Evolutionary conservation across 352 stramenopile genomes (phyloP).

Genomic region (Pythium vanterpoolii): DNA sequence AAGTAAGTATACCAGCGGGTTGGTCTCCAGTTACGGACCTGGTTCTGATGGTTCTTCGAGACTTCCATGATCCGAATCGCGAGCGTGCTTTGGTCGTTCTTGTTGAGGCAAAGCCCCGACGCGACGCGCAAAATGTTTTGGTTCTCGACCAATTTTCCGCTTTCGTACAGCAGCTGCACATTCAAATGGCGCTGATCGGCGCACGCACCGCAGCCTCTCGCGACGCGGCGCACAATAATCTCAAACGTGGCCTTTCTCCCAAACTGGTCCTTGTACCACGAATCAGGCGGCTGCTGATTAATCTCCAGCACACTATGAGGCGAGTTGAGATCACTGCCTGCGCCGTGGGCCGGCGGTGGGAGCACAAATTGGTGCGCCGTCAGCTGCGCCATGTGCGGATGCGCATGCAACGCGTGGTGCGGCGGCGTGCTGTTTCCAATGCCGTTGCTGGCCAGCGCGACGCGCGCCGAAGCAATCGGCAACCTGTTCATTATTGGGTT

Average conservation of each 20-base stretch:
- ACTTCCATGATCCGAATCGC: constrained; percentile 74
- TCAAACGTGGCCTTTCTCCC: constrained; percentile 74
- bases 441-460: not conserved
- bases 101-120: constrained; percentile 59
- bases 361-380: constrained; percentile 11
- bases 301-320: constrained; percentile 42
- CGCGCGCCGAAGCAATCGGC: constrained; percentile 16
- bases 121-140: constrained; percentile 66
- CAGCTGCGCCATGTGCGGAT: not conserved
- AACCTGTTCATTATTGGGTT: constrained; percentile 7
- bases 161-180: constrained; percentile 74
- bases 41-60: constrained; percentile 83
- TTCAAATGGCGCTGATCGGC: constrained; percentile 47
- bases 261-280: constrained; percentile 82
- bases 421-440: not conserved
- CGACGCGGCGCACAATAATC: constrained; percentile 34
- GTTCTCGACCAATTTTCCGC: constrained; percentile 70
- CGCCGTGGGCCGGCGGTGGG: not conserved
- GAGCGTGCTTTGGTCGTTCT: constrained; percentile 44
- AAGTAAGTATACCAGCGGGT: not conserved
- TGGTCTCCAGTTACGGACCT: too few relatives aligned
- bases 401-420: constrained; percentile 13
- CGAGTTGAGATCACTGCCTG: constrained; percentile 1
- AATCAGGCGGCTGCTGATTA: constrained; percentile 50
- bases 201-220: constrained; percentile 37